Percentiles rank a stretch among this genome's conserved stretches.
These are phyloP conservation scores for Triadica sebifera DNA, from an alignment of 345 rosid species.

Conservation along the genomic window DNA sequence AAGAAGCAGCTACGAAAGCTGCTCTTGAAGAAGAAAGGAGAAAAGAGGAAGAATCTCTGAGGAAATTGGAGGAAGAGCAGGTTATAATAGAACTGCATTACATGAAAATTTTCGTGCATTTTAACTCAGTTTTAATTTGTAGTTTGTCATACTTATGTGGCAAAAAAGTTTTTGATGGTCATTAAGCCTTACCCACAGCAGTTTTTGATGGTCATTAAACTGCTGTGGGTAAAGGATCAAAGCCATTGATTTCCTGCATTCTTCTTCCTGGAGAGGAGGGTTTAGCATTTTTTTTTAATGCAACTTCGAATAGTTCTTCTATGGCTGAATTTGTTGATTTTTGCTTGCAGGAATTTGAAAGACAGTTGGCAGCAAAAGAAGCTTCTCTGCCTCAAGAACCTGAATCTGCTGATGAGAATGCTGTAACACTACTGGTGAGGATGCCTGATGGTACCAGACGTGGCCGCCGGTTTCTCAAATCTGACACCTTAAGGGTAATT, in stretches of 20 bases:
- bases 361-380: slow-evolving; percentile 81
- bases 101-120: background rate
- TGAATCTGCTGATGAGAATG: slow-evolving; percentile 73
- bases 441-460: slow-evolving; percentile 94
- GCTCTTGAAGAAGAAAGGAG: slow-evolving; percentile 69
- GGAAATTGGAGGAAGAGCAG: slow-evolving; percentile 87
- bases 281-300: background rate
- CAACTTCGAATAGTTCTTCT: slow-evolving; percentile 3
- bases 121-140: too few species aligned
- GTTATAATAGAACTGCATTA: slow-evolving; percentile 16
- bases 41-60: slow-evolving; percentile 70
- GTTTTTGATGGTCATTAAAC: slow-evolving; percentile 3
- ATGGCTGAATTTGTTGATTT: slow-evolving; percentile 2
- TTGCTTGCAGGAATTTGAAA: slow-evolving; percentile 73
- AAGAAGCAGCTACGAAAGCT: slow-evolving; percentile 73
- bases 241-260: background rate
- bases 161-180: slow-evolving; percentile 2
- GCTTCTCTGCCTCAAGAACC: slow-evolving; percentile 94
- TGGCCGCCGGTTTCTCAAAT: slow-evolving; percentile 90
- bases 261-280: background rate
- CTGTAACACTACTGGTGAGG: slow-evolving; percentile 76
- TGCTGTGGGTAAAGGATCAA: background rate
- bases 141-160: background rate
- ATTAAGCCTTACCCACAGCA: background rate
- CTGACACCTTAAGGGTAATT: slow-evolving; percentile 72